Conservation (phyloP, 148 eudicot genomes). For the Vaccinium corymbosum region DNA sequence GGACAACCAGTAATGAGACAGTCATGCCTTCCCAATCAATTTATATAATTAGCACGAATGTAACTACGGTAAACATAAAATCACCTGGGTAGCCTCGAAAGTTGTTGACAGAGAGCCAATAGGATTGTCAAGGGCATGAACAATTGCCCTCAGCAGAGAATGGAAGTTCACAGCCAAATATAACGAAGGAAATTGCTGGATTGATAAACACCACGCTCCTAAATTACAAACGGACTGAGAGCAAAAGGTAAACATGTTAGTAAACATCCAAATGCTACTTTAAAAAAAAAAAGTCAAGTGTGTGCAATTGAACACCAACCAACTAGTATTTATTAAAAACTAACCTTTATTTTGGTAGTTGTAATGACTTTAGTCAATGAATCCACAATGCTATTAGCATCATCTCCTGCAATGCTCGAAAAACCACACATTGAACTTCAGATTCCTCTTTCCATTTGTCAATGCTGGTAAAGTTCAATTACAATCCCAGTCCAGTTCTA, state of each 20-base stretch:
- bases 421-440: neutral
- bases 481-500: neutral
- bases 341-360: conserved; percentile 67
- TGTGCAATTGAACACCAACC: neutral
- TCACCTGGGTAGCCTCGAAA: conserved; percentile 86
- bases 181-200: conserved; percentile 60
- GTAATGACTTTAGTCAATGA: conserved; percentile 46
- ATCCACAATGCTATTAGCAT: conserved; percentile 45
- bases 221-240: conserved; percentile 74
- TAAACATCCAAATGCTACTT: neutral
- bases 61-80: neutral
- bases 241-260: conserved; percentile 20
- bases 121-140: conserved; percentile 85
- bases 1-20: neutral
- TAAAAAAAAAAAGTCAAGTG: neutral
- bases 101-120: conserved; percentile 74
- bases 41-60: neutral
- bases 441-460: neutral
- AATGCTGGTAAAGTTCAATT: neutral
- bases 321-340: neutral
- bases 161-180: conserved; percentile 44
- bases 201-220: conserved; percentile 88
- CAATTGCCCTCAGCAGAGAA: conserved; percentile 58
- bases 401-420: conserved; percentile 36
- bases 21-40: neutral